phyloP scores from a whole-genome alignment of 2,329 filamentous ascomycete genomes.

The Alternaria sp. region DNA sequence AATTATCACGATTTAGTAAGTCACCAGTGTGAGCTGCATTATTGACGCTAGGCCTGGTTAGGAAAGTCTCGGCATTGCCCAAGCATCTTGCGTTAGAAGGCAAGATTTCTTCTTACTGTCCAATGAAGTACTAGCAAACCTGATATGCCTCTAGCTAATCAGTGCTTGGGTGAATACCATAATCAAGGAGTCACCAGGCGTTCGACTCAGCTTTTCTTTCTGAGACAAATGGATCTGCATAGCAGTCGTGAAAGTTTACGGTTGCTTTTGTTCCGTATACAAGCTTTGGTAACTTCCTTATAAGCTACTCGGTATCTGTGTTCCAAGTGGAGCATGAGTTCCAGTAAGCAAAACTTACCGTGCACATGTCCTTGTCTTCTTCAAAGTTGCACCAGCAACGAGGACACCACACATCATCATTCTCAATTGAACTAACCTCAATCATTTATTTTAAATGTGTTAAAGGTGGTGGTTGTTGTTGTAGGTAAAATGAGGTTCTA shows the following conservation, averaged over 20 bases:
- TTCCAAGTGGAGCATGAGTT: background rate
- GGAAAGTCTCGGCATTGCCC: constrained; percentile 5
- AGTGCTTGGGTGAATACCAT: background rate
- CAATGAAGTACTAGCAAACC: background rate
- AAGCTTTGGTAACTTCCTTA: too few species aligned
- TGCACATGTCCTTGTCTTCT: background rate
- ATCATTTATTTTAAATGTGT: too few species aligned
- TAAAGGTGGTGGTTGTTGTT: too few species aligned
- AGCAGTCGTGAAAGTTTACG: too few species aligned
- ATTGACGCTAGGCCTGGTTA: background rate
- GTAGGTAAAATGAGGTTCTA: too few species aligned
- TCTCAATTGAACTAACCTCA: background rate
- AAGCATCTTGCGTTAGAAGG: background rate
- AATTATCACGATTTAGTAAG: constrained; percentile 1
- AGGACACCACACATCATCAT: background rate
- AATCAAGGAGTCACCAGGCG: too few species aligned
- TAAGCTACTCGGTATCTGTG: background rate
- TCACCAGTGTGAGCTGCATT: background rate
- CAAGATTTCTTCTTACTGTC: background rate
- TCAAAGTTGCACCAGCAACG: constrained; percentile 2
- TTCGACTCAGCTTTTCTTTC: too few species aligned
- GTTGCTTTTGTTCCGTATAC: too few species aligned
- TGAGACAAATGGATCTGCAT: too few species aligned
- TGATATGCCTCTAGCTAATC: background rate
- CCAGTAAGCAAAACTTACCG: background rate